Evolutionary conservation across 331 rosid genomes (phyloP).

Genomic region (Prunus yedoensis): DNA sequence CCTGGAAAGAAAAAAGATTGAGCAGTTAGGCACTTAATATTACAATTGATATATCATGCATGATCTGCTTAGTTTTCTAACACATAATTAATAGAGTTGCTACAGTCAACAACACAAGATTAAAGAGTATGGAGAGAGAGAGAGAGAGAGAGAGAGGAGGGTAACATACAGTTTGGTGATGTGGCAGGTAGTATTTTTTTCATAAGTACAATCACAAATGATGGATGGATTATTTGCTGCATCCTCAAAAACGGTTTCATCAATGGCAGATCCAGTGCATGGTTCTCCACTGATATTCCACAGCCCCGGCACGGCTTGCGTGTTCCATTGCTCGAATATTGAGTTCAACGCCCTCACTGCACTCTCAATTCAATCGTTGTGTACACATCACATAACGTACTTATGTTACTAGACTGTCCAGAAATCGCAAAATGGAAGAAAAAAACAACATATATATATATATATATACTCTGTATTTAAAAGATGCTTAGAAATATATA

Average conservation of each 20-base stretch:
- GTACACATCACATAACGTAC: background rate
- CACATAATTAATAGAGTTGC: background rate
- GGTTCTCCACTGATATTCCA: slow-evolving; percentile 35
- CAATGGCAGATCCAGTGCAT: slow-evolving; percentile 32
- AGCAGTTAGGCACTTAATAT: background rate
- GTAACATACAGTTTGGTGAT: slow-evolving; percentile 27
- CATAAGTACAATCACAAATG: slow-evolving; percentile 48
- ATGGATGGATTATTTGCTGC: background rate
- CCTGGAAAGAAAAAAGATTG: slow-evolving; percentile 36
- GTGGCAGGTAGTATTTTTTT: slow-evolving; percentile 17
- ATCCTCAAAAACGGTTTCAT: background rate
- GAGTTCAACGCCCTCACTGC: slow-evolving; percentile 54
- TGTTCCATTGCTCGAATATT: slow-evolving; percentile 53
- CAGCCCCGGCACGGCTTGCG: background rate
- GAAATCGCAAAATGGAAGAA: no score
- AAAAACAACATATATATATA: no score
- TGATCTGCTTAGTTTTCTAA: no score
- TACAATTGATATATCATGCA: no score
- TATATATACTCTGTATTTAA: no score
- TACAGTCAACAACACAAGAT: background rate
- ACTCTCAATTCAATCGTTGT: background rate
- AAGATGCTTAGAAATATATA: no score
- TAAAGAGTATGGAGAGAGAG: background rate
- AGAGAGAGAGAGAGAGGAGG: background rate
- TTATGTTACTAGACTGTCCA: no score